phyloP scores from a whole-genome alignment of 2,329 filamentous ascomycete species.

The Cytospora leucostoma region DNA sequence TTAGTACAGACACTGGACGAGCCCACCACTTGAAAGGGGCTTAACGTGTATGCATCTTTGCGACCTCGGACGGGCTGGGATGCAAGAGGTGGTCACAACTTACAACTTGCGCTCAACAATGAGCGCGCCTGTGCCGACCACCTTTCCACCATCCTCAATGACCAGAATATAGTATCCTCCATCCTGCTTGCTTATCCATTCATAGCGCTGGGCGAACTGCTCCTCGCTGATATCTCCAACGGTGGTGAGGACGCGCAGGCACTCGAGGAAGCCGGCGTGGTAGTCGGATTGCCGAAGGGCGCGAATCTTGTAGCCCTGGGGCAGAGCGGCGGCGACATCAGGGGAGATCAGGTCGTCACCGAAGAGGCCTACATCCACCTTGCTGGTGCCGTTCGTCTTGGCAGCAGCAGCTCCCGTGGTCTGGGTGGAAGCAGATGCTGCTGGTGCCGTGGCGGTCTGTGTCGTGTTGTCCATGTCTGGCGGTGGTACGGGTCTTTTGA shows the following conservation, averaged over 20 bases:
- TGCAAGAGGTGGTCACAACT: slow-evolving; percentile 37
- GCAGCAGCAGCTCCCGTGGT: slow-evolving; percentile 15
- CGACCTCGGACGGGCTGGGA: background rate
- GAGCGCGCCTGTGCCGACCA: slow-evolving; percentile 90
- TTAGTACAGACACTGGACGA: slow-evolving; percentile 4
- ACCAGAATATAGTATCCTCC: slow-evolving; percentile 85
- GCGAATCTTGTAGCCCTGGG: slow-evolving; percentile 79
- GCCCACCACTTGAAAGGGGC: background rate
- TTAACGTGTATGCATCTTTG: slow-evolving; percentile 8
- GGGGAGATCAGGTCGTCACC: slow-evolving; percentile 74
- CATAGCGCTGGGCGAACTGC: slow-evolving; percentile 76
- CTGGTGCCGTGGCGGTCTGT: slow-evolving; percentile 7
- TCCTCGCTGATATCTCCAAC: slow-evolving; percentile 82
- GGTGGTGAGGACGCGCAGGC: slow-evolving; percentile 85
- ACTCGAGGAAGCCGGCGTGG: slow-evolving; percentile 81
- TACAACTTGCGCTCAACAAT: slow-evolving; percentile 94
- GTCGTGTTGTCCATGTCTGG: slow-evolving; percentile 14
- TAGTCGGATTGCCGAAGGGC: slow-evolving; percentile 79
- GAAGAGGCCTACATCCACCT: slow-evolving; percentile 67
- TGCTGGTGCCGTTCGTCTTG: slow-evolving; percentile 21
- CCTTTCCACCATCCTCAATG: slow-evolving; percentile 70
- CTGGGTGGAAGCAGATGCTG: slow-evolving; percentile 21
- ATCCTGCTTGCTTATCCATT: slow-evolving; percentile 74
- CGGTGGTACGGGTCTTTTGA: background rate
- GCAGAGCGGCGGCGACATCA: slow-evolving; percentile 69